A percentile compares a stretch with the other conserved stretches of the same genome.
Evolutionary conservation across 371 early-diverging fungal genomes (phyloP).

Genomic region (Vittaforma corneae): DNA sequence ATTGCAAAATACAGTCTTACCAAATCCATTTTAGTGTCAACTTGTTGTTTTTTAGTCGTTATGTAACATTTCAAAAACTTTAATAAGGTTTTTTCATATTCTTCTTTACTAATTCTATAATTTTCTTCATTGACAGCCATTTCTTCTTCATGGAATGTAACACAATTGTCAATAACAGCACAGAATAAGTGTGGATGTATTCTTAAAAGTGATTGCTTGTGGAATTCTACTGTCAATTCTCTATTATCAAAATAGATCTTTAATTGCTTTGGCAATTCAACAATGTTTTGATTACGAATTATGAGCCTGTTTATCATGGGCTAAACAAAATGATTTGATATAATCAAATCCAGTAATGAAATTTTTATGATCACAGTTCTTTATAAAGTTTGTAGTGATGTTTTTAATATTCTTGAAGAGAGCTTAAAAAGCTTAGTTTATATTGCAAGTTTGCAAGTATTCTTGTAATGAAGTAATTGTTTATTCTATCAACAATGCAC

Average conservation of each 20-base stretch:
- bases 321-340: too few relatives aligned
- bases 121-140: background rate
- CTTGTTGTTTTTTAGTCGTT: background rate
- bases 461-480: too few relatives aligned
- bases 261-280: too few relatives aligned
- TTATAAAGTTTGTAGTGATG: background rate
- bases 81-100: background rate
- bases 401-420: background rate
- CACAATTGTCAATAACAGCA: background rate
- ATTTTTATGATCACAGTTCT: background rate
- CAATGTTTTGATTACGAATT: too few relatives aligned
- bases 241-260: too few relatives aligned
- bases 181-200: background rate
- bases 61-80: background rate
- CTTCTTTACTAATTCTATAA: background rate
- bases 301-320: too few relatives aligned
- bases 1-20: background rate
- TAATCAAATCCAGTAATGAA: background rate
- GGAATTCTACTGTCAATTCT: too few relatives aligned
- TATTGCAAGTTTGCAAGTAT: too few relatives aligned
- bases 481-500: too few relatives aligned
- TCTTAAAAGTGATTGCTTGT: background rate
- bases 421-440: background rate
- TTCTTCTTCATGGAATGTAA: background rate
- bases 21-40: background rate